Conservation (phyloP, 176 grass and related monocot species). For the Avena atlantica region DNA sequence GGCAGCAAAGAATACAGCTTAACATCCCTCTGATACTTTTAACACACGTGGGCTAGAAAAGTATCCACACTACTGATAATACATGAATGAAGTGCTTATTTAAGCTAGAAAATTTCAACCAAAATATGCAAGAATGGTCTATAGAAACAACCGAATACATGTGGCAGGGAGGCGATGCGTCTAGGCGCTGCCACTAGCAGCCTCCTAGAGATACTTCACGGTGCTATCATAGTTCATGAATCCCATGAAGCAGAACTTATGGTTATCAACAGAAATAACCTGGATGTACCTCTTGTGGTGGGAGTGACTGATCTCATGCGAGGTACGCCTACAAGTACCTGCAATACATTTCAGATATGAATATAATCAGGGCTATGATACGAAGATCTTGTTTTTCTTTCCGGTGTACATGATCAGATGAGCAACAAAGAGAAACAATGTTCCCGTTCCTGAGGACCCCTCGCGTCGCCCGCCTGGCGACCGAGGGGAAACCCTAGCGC, state of each 20-base stretch:
- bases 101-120: background rate
- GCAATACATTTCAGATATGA: too few relatives aligned
- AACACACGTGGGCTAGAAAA: background rate
- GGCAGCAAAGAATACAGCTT: background rate
- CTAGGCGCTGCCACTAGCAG: constrained; percentile 32
- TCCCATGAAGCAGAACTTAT: constrained; percentile 62
- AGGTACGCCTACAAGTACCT: too few relatives aligned
- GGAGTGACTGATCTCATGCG: too few relatives aligned
- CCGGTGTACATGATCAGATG: too few relatives aligned
- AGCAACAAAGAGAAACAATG: too few relatives aligned
- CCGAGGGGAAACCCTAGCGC: too few relatives aligned
- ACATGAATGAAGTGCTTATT: constrained; percentile 8
- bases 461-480: too few relatives aligned
- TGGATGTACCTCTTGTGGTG: too few relatives aligned
- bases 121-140: constrained; percentile 15
- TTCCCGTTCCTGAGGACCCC: too few relatives aligned
- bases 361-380: too few relatives aligned
- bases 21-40: background rate
- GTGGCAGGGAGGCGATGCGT: background rate
- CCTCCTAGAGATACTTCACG: constrained; percentile 52
- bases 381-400: too few relatives aligned
- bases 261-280: too few relatives aligned
- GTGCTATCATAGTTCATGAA: constrained; percentile 57
- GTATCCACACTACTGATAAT: background rate
- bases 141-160: background rate